Percentiles rank a stretch among this genome's conserved stretches.
Conservation (phyloP, 2,329 filamentous ascomycete genomes). For the Diaporthe eres region DNA sequence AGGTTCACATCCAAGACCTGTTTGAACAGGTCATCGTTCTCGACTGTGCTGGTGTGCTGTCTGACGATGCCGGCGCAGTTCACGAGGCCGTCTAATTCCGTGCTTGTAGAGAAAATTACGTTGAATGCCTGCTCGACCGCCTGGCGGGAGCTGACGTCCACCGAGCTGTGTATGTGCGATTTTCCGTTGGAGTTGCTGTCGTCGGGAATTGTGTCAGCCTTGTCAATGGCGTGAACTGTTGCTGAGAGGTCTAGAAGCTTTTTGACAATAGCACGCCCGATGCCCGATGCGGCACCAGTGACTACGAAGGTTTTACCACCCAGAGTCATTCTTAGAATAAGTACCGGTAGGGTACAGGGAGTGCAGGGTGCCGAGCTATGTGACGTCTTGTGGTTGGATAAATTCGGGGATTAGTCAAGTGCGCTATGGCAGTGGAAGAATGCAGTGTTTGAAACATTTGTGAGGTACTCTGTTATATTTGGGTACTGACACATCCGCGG, state of each 20-base stretch:
- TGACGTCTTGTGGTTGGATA: not conserved
- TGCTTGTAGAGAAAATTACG: not conserved
- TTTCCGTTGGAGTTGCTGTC: not conserved
- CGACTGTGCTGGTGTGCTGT: conserved; percentile 53
- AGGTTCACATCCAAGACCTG: conserved; percentile 59
- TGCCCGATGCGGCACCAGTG: not conserved
- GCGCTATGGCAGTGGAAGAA: no score
- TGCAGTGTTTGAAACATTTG: no score
- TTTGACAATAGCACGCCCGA: not conserved
- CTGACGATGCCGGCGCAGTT: conserved; percentile 57
- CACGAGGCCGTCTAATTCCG: conserved; percentile 55
- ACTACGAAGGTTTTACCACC: not conserved
- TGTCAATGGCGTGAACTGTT: not conserved
- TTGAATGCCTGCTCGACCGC: not conserved
- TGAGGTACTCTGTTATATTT: no score
- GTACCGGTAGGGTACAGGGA: not conserved
- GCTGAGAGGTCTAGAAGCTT: not conserved
- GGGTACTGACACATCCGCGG: no score
- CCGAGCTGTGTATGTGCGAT: not conserved
- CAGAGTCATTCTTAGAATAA: not conserved
- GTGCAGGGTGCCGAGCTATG: not conserved
- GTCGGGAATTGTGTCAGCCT: not conserved
- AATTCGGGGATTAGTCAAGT: no score
- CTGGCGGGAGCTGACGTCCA: not conserved
- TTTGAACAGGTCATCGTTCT: conserved; percentile 54